These are phyloP conservation scores for Hortiboletus rubellus DNA, from an alignment of 1,284 basidiomycete genomes.

Conservation along the genomic window DNA sequence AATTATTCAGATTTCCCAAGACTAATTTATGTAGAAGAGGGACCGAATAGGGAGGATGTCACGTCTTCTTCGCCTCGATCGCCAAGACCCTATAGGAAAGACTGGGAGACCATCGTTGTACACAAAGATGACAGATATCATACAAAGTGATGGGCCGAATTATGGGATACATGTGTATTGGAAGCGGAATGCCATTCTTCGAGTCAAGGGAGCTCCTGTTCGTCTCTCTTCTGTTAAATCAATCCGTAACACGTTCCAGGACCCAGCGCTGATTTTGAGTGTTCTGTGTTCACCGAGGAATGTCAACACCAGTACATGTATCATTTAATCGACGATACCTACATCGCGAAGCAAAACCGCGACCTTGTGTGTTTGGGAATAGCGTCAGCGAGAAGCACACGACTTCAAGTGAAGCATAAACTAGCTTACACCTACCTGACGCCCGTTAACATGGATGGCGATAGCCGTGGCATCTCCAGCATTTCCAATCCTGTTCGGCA, in stretches of 20 bases:
- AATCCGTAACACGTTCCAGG: background rate
- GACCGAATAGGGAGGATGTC: too few relatives aligned
- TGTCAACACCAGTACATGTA: background rate
- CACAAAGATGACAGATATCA: background rate
- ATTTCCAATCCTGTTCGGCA: background rate
- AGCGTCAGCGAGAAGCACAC: background rate
- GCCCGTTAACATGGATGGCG: background rate
- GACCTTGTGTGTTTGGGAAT: background rate
- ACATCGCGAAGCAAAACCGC: background rate
- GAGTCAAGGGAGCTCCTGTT: too few relatives aligned
- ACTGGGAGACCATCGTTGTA: too few relatives aligned
- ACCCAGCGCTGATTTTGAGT: background rate
- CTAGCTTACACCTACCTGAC: background rate
- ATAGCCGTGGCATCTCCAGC: background rate
- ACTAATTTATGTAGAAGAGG: too few relatives aligned
- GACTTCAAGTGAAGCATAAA: background rate
- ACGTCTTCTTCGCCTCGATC: too few relatives aligned
- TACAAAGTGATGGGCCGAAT: background rate
- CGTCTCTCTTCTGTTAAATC: background rate
- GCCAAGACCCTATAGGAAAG: too few relatives aligned
- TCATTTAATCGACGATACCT: background rate
- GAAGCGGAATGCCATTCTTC: background rate
- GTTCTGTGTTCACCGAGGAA: background rate
- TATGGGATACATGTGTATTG: background rate
- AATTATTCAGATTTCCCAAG: too few relatives aligned